Evolutionary conservation across 176 grass and related monocot species (phyloP).

Genomic region (Hordeum vulgare): MorexV3_pseudomolecules_assembly NC_058520.1:479523090-479523589

Average conservation of each 20-base stretch:
- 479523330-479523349: conserved; percentile 73
- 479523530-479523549: conserved; percentile 51
- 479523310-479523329: conserved; percentile 49
- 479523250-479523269: conserved; percentile 39
- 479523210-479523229: conserved; percentile 68
- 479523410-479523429: conserved; percentile 23
- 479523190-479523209: conserved; percentile 72
- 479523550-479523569: conserved; percentile 51
- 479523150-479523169: conserved; percentile 60
- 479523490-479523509: conserved; percentile 24
- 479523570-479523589: conserved; percentile 26
- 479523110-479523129: conserved; percentile 73
- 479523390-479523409: conserved; percentile 56
- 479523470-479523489: conserved; percentile 33
- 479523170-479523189: conserved; percentile 71
- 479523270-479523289: conserved; percentile 69
- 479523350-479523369: conserved; percentile 39
- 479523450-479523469: conserved; percentile 54
- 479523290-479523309: conserved; percentile 47
- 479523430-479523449: conserved; percentile 47
- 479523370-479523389: conserved; percentile 35
- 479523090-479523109: conserved; percentile 72
- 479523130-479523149: conserved; percentile 82
- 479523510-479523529: conserved; percentile 21
- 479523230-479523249: conserved; percentile 42